Base-by-base conservation (phyloP, 805 yeast species). In the Brettanomyces bruxellensis region DNA sequence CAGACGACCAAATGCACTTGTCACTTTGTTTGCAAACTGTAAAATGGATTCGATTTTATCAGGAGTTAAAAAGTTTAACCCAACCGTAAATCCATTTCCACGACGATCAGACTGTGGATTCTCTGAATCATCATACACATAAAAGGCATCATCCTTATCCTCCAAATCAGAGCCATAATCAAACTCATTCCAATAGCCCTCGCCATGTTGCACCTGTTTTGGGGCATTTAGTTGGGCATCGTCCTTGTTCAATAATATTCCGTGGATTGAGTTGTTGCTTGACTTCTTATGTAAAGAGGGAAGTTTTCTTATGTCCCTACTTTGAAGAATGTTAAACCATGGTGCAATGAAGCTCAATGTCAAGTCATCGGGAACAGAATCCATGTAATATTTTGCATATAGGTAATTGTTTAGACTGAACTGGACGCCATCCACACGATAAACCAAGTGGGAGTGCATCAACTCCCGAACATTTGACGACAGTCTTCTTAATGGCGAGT, bases 111-210 rank as follows among this genome's bases (percentile, higher is more conserved):
- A 54, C 11, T 44, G 25, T 25, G 44, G 23, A 5, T 52, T 58
- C 22, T 56, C 61, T 37, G 57, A 58, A 11, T 61, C 71, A 37
- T 67, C 71, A 35, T 69, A 65, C n/a, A 66, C 60, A 35, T 70
- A 67, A 44, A 66, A 62, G 5, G 55, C 65, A 34, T 59, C 67
- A 32, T 67, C 70, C 25, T 46, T 49, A 34, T 43, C 25, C 4
- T 46, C 56, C 40, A 64, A 75, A 48, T 79, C 85, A 1, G 81
- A 78, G 0, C 75, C 75, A 54, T 80, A 70, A 54, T 80, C 86
- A 56, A 80, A 80, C 61, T 80, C 86, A 55, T 80, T 80, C 86
- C 86, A 80, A 58, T 80, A 80, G 41, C 81, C 54, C 25, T 55
- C 51, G 34, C 53, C 53, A 5, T 44, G 25, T 35, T n/a, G 23